Evolutionary conservation across 495 filamentous ascomycete species (phyloP), one percentile per base, ranked within the genome.

Genomic region (Mycothermus thermophilus): DNA sequence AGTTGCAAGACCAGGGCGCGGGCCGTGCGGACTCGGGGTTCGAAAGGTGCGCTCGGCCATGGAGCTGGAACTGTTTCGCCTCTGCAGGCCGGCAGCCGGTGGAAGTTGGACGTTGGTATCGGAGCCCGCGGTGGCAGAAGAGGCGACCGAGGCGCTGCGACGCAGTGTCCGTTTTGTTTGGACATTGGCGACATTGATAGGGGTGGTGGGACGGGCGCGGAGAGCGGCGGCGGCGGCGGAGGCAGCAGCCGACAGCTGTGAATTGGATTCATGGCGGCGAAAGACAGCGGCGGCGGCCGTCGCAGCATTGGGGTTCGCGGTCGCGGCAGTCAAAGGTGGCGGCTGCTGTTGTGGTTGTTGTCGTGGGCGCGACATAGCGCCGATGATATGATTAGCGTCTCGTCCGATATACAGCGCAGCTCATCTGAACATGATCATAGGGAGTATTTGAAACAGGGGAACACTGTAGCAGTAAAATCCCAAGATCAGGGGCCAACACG

Each of bases 21-120:
- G 69, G 57, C 57, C 59, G 62, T 41, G 83, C 64, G 40, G 84
- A 71, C 36, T 75, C 55, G 43, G 79, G 64, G 38, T 60, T 39
- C 86, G 72, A 56, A 94, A 93, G 1, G 83, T 83, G 25, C 86
- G 70, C 42, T 84, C 79, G 26, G 71, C 77, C 85, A 94, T 93
- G 19, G 83, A 93, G 10, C 75, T 71, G 28, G 66, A 72, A 54
- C 86, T 94, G 18, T 59, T 70, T 18, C 66, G 63, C 29, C 86
- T 65, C 35, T 72, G 68, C 23, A 88, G 62, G 8, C 55, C 58
- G 34, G 53, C 11, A 25, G 6, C 22, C 22, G 6, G 6, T 25
- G n/a, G n/a, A n/a, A n/a, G n/a, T n/a, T n/a, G n/a, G n/a, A n/a
- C n/a, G n/a, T n/a, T n/a, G n/a, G 6, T 25, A 25, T 11, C 22